These are phyloP conservation scores for Aspergillus sp. DNA, from an alignment of 2,329 filamentous ascomycete genomes.

Conservation along the genomic window DNA sequence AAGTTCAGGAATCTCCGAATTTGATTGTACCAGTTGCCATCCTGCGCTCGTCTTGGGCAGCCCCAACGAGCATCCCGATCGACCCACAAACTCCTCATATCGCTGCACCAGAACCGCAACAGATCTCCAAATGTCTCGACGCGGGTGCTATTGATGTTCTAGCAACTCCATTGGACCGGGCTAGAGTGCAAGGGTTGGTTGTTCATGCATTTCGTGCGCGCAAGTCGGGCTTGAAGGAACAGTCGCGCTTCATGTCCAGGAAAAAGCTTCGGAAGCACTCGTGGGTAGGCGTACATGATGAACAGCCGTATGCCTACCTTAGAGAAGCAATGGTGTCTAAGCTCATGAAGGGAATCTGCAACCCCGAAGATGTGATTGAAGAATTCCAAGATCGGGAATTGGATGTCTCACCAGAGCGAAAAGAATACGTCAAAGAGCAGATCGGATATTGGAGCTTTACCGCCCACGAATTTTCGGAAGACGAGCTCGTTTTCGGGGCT, in stretches of 20 bases:
- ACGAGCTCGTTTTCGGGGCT: conserved; percentile 84
- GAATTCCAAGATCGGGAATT: conserved; percentile 63
- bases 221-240: conserved; percentile 71
- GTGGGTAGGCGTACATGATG: conserved; percentile 84
- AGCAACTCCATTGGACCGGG: conserved; percentile 70
- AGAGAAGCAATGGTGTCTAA: conserved; percentile 88
- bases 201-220: conserved; percentile 81
- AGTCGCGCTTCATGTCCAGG: conserved; percentile 67
- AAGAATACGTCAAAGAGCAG: conserved; percentile 62
- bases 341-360: conserved; percentile 86
- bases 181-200: conserved; percentile 71
- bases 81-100: conserved; percentile 21
- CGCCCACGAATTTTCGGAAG: conserved; percentile 83
- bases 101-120: conserved; percentile 47
- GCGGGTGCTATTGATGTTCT: conserved; percentile 84
- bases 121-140: conserved; percentile 73
- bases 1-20: conserved; percentile 48
- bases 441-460: conserved; percentile 84
- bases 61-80: conserved; percentile 12
- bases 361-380: conserved; percentile 60
- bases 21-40: conserved; percentile 51
- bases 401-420: conserved; percentile 64
- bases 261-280: conserved; percentile 79
- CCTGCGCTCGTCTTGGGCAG: conserved; percentile 30
- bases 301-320: conserved; percentile 83